Percentiles rank a stretch among this genome's conserved stretches.
phyloP scores from a whole-genome alignment of 2,329 filamentous ascomycete genomes.

The Botryotinia convoluta region DNA sequence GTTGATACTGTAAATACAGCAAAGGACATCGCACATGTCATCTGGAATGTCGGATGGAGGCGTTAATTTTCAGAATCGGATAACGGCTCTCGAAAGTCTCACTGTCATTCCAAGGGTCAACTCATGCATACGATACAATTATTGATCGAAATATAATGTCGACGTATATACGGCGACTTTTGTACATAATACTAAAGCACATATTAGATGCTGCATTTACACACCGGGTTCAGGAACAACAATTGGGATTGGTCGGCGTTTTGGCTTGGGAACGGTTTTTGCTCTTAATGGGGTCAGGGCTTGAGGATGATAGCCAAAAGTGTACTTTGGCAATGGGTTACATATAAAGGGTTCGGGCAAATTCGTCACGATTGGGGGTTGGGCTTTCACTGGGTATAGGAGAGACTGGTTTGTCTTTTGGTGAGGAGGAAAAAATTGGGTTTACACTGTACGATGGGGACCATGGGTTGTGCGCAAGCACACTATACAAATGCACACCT shows the following conservation, averaged over 20 bases:
- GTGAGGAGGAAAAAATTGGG: slow-evolving; percentile 9
- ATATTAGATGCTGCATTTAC: slow-evolving; percentile 20
- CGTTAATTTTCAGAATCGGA: slow-evolving; percentile 27
- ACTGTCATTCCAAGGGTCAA: neutral
- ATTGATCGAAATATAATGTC: slow-evolving; percentile 27
- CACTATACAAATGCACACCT: neutral
- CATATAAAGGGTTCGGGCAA: slow-evolving; percentile 11
- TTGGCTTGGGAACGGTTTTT: neutral
- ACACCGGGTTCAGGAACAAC: slow-evolving; percentile 10
- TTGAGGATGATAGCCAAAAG: neutral
- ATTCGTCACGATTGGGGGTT: slow-evolving; percentile 2
- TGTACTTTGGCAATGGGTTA: slow-evolving; percentile 15
- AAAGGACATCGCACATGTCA: slow-evolving; percentile 67
- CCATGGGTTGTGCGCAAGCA: slow-evolving; percentile 3
- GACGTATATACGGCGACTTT: slow-evolving; percentile 25
- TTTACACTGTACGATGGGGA: slow-evolving; percentile 6
- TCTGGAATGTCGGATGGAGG: slow-evolving; percentile 57
- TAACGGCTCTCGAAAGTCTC: slow-evolving; percentile 3
- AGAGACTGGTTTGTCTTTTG: slow-evolving; percentile 2
- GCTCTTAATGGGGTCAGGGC: neutral
- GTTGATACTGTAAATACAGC: slow-evolving; percentile 58
- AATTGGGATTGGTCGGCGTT: slow-evolving; percentile 17
- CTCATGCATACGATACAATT: slow-evolving; percentile 14
- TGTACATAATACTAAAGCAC: slow-evolving; percentile 24
- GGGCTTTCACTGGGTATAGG: slow-evolving; percentile 6